Percentiles rank a stretch among this genome's conserved stretches.
Conservation (phyloP, 1,284 basidiomycete genomes). For the Caloboletus firmus region DNA sequence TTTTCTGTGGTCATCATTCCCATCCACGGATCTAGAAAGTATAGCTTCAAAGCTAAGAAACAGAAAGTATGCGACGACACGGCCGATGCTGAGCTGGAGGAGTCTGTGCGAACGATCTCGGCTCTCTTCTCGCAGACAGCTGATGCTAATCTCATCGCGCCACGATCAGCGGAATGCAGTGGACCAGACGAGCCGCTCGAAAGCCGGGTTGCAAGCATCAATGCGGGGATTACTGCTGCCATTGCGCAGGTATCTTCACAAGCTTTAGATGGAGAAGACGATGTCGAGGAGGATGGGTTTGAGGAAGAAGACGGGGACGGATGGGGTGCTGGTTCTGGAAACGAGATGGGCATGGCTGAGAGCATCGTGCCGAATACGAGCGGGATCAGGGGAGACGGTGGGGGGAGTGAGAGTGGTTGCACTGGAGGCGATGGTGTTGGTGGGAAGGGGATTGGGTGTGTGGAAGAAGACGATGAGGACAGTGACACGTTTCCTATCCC, state of each 20-base stretch:
- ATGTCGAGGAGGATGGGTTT: constrained; percentile 29
- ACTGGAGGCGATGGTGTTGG: constrained; percentile 1
- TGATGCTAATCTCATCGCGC: constrained; percentile 31
- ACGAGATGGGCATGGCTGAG: constrained; percentile 47
- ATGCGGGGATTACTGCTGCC: constrained; percentile 71
- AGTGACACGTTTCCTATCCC: constrained; percentile 66
- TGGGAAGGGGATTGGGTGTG: constrained; percentile 15
- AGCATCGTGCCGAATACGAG: constrained; percentile 57
- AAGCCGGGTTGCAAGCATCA: constrained; percentile 64
- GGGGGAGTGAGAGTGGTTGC: constrained; percentile 11
- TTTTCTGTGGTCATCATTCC: constrained; percentile 9
- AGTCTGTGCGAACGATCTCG: constrained; percentile 70
- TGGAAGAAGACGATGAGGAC: constrained; percentile 52
- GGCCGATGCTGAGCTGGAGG: constrained; percentile 54
- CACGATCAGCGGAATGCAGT: constrained; percentile 22
- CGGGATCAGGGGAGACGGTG: constrained; percentile 51
- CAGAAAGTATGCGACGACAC: constrained; percentile 53
- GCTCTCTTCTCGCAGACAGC: constrained; percentile 56
- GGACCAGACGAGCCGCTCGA: constrained; percentile 50
- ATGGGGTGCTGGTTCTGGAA: constrained; percentile 48
- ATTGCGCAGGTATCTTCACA: constrained; percentile 63
- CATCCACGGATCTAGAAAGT: constrained; percentile 50
- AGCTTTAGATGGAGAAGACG: constrained; percentile 55
- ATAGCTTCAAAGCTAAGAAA: constrained; percentile 72
- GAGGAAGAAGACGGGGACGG: constrained; percentile 47